Base-by-base conservation (phyloP, 768 basidiomycete species). In the Scleroderma bovista region DNA sequence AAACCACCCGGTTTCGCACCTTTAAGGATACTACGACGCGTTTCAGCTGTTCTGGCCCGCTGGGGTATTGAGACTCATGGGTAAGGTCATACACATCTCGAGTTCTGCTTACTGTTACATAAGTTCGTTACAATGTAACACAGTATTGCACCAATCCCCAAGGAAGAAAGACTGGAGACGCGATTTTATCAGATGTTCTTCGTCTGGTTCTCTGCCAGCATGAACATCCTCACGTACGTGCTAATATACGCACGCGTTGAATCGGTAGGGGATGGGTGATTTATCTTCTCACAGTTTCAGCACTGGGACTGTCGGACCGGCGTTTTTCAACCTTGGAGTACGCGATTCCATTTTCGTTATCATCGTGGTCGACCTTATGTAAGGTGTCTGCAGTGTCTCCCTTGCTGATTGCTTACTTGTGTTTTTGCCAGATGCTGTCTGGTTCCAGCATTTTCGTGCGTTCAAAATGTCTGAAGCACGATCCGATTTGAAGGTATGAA, bases 291-390 rank as follows among this genome's bases (percentile, higher is more conserved):
- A 24, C 39, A 77, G 76, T 6, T 73, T 79, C 46, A 71, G 75
- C 9, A 73, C 75, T 10, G 79, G 79, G 1, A 72, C 73, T 0
- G 64, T 73, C 1, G 79, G 79, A 0, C 79, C 79, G 0, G 69
- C 76, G 1, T 72, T 75, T 51, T 81, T 74, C 53, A 69, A 70
- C 3, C 63, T 81, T 16, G 71, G 75, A 10, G 59, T 75, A 36
- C 66, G 70, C 13, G 72, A 77, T 50, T 65, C 75, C 11, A 66
- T 71, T 36, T 54, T 72, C 15, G 62, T 68, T 44, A 68, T 77
- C 44, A 50, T 75, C 5, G 60, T 76, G 36, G 67, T 73, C 51
- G 77, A 79, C 51, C 15, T 76, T 51, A 67, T 71, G 74, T 80
- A 55, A 59, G 70, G 52, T 36, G 31, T 2, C 10, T 2, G 4